Conservation (phyloP, 495 filamentous ascomycete genomes). For the Lasiosphaeria ovina region DNA sequence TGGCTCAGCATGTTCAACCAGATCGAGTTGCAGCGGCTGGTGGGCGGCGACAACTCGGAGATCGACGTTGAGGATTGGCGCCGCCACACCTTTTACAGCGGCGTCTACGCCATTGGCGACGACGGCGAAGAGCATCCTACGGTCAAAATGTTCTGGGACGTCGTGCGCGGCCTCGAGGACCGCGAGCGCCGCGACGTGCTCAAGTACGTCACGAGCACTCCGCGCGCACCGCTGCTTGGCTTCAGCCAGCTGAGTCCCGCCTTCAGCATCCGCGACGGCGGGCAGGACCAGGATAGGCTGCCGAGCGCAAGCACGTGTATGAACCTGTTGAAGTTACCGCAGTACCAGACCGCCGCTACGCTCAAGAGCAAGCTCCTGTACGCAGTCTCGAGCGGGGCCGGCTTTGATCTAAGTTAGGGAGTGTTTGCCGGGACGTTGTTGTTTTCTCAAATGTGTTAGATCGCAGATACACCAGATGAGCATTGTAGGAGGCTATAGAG, state of each 20-base stretch:
- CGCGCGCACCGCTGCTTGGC: conserved; percentile 85
- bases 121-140: conserved; percentile 83
- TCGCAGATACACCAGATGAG: no score
- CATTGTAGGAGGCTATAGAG: no score
- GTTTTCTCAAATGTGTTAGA: no score
- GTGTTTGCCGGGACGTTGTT: no score
- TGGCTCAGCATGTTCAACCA: conserved; percentile 99
- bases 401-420: conserved; percentile 82
- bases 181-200: conserved; percentile 79
- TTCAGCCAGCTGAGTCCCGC: conserved; percentile 81
- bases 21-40: conserved; percentile 83
- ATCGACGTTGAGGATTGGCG: conserved; percentile 87
- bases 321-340: conserved; percentile 89
- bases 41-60: conserved; percentile 79
- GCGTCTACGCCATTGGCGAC: conserved; percentile 82
- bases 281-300: conserved; percentile 71
- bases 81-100: conserved; percentile 82
- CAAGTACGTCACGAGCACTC: conserved; percentile 93
- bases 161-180: conserved; percentile 73
- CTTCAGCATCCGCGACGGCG: conserved; percentile 89
- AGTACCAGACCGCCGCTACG: conserved; percentile 61
- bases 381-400: conserved; percentile 86
- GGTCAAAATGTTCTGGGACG: conserved; percentile 86
- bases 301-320: conserved; percentile 97
- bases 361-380: conserved; percentile 82